Conservation (phyloP, 1,284 basidiomycete species). For the Polyporus tsugae region DNA sequence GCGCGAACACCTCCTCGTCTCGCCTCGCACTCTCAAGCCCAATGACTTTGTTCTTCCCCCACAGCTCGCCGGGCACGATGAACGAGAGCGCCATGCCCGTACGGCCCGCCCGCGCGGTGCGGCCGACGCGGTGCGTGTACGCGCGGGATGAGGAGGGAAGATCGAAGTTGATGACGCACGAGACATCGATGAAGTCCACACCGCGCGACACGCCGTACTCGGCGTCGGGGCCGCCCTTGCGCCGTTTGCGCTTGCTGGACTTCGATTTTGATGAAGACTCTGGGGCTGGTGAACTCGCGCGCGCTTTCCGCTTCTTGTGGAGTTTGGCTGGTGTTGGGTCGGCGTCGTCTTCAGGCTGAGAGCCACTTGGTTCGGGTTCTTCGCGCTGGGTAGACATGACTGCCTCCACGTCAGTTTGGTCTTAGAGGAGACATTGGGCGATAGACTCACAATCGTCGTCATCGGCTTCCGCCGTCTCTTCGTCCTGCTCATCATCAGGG, state of each 20-base stretch:
- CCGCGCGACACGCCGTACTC: conserved; percentile 97
- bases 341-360: conserved; percentile 22
- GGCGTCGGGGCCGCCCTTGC: conserved; percentile 54
- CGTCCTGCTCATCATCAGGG: conserved; percentile 49
- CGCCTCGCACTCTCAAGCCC: conserved; percentile 72
- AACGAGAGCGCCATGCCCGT: conserved; percentile 94
- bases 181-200: conserved; percentile 96
- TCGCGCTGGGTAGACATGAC: conserved; percentile 67
- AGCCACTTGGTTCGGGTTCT: conserved; percentile 44
- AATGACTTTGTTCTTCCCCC: conserved; percentile 82
- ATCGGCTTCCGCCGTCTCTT: conserved; percentile 38
- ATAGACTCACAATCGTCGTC: conserved; percentile 52
- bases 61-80: conserved; percentile 79
- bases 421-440: background rate
- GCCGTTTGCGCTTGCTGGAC: conserved; percentile 45
- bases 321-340: conserved; percentile 18
- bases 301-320: conserved; percentile 35
- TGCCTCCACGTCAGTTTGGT: conserved; percentile 32
- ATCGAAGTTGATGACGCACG: conserved; percentile 99
- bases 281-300: conserved; percentile 27
- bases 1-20: conserved; percentile 83
- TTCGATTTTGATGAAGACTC: conserved; percentile 33
- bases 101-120: conserved; percentile 95
- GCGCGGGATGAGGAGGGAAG: conserved; percentile 88
- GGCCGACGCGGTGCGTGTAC: conserved; percentile 96